Evolutionary conservation across 192 early-diverging fungal species (phyloP).

Genomic region (Podochytrium sp.): DNA sequence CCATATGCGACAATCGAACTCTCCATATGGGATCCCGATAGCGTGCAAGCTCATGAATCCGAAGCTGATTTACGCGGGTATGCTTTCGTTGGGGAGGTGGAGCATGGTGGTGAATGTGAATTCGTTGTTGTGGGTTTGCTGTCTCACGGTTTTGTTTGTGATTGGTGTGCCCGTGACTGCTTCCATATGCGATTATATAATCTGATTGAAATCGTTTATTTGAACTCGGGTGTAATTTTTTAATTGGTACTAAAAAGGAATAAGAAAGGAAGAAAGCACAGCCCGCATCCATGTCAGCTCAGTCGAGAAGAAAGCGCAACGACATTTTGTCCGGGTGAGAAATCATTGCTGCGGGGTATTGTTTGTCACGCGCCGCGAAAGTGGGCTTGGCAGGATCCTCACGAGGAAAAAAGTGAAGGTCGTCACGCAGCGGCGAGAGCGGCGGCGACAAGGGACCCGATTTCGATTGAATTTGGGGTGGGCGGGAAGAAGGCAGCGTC

Average conservation of each 20-base stretch:
- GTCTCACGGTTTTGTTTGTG: slow-evolving; percentile 40
- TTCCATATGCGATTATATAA: too few relatives aligned
- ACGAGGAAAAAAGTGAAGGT: too few relatives aligned
- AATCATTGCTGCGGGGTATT: too few relatives aligned
- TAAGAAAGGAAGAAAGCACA: neutral
- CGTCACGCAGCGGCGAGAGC: too few relatives aligned
- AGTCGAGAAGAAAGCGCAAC: neutral
- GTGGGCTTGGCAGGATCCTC: too few relatives aligned
- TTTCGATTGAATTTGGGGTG: too few relatives aligned
- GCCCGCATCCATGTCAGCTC: neutral
- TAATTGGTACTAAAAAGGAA: neutral
- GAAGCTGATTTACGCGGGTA: slow-evolving; percentile 17
- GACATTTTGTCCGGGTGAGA: neutral
- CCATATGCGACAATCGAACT: too few relatives aligned
- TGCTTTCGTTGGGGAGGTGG: slow-evolving; percentile 38
- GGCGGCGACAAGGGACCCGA: too few relatives aligned
- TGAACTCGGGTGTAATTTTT: neutral
- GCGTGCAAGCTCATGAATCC: slow-evolving; percentile 32
- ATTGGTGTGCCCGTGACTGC: too few relatives aligned
- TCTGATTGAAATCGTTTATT: too few relatives aligned
- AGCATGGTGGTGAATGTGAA: slow-evolving; percentile 28
- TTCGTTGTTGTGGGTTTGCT: slow-evolving; percentile 34
- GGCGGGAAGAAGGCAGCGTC: too few relatives aligned
- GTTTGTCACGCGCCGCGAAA: too few relatives aligned
- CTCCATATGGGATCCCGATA: slow-evolving; percentile 39